Evolutionary conservation across 139 green algal genomes (phyloP).

Genomic region (Penium margaritaceum): DNA sequence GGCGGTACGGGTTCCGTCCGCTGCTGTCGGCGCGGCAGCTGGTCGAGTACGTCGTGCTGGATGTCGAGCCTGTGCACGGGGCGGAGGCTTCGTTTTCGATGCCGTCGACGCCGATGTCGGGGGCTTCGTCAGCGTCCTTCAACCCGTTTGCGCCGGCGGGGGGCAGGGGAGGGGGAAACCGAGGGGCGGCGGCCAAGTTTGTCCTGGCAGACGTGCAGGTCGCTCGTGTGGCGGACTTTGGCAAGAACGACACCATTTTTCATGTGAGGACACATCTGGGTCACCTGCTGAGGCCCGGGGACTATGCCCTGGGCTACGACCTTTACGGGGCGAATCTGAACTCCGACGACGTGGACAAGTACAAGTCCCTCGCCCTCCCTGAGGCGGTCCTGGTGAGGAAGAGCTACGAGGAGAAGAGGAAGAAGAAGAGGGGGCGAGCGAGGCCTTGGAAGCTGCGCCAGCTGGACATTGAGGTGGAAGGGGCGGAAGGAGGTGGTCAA

Average conservation of each 20-base stretch:
- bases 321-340: slow-evolving; percentile 67
- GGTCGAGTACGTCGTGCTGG: slow-evolving; percentile 81
- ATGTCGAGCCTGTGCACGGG: slow-evolving; percentile 63
- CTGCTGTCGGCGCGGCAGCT: slow-evolving; percentile 64
- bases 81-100: too few relatives aligned
- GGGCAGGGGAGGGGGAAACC: slow-evolving; percentile 8
- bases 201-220: slow-evolving; percentile 67
- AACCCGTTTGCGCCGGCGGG: too few relatives aligned
- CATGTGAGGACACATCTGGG: slow-evolving; percentile 75
- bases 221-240: slow-evolving; percentile 76
- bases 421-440: slow-evolving; percentile 37
- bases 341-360: slow-evolving; percentile 70
- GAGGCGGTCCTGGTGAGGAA: slow-evolving; percentile 85
- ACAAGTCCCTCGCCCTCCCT: slow-evolving; percentile 50
- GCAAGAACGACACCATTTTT: slow-evolving; percentile 76
- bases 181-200: too few relatives aligned
- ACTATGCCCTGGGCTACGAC: slow-evolving; percentile 83
- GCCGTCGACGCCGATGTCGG: too few relatives aligned
- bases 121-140: too few relatives aligned
- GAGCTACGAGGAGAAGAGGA: slow-evolving; percentile 78
- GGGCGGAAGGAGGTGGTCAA: too few relatives aligned
- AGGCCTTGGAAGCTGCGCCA: slow-evolving; percentile 44
- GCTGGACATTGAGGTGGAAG: slow-evolving; percentile 22
- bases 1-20: slow-evolving; percentile 59
- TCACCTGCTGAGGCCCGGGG: slow-evolving; percentile 59